These are phyloP conservation scores for Corrigiola litoralis DNA, from an alignment of 179 eudicot genomes.

Conservation along the genomic window DNA sequence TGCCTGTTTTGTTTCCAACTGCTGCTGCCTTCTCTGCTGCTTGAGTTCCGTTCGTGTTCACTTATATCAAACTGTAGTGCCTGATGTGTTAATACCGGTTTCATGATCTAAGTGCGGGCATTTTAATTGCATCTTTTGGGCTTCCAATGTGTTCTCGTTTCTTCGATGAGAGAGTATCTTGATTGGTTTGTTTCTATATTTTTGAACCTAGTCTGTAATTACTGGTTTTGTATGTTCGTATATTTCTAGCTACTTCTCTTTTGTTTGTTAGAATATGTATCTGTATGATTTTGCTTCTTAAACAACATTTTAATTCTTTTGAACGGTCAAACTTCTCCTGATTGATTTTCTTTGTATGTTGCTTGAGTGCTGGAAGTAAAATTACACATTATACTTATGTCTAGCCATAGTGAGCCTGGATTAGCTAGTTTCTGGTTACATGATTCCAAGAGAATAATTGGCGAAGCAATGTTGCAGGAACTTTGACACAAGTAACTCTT, in stretches of 20 bases:
- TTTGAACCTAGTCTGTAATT: neutral
- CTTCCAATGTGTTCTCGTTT: no score
- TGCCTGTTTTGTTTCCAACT: no score
- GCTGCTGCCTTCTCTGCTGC: no score
- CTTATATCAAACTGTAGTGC: no score
- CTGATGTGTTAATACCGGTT: no score
- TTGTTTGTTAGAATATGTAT: neutral
- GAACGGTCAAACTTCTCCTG: neutral
- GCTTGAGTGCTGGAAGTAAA: neutral
- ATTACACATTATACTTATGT: neutral
- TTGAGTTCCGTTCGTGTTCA: no score
- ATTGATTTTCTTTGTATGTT: neutral
- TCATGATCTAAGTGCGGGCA: no score
- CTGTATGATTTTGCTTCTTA: neutral
- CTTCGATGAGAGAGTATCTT: no score
- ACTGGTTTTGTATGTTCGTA: neutral
- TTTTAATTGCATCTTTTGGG: no score
- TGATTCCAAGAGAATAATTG: neutral
- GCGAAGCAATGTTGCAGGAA: constrained; percentile 37
- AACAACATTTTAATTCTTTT: neutral
- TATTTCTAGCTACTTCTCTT: neutral
- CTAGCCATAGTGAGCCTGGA: no score
- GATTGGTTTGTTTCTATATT: neutral
- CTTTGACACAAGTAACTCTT: constrained; percentile 17
- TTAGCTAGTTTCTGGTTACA: neutral